Conservation (phyloP, 75 land plant genomes). For the Gnetum montanum region DNA sequence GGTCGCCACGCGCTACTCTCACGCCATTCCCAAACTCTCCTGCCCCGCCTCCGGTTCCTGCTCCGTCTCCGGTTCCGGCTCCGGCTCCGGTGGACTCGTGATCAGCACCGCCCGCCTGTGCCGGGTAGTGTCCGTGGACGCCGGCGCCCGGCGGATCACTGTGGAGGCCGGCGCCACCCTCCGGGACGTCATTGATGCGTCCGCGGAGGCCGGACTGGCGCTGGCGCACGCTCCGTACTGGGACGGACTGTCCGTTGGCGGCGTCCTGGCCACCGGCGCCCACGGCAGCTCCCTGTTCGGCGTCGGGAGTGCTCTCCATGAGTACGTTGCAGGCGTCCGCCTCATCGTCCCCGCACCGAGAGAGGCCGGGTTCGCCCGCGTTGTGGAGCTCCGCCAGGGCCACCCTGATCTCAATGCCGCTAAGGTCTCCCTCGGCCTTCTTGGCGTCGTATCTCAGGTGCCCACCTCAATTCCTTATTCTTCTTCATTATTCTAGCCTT, state of each 20-base stretch:
- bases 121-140: slow-evolving; percentile 12
- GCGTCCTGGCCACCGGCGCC: slow-evolving; percentile 36
- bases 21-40: slow-evolving; percentile 34
- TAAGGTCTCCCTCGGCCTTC: slow-evolving; percentile 62
- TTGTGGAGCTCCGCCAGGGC: slow-evolving; percentile 16
- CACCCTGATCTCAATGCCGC: slow-evolving; percentile 40
- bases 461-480: background rate
- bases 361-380: slow-evolving; percentile 42
- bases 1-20: slow-evolving; percentile 17
- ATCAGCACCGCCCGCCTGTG: slow-evolving; percentile 23
- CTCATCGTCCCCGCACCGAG: slow-evolving; percentile 19
- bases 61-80: slow-evolving; percentile 15
- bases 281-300: slow-evolving; percentile 49
- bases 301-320: slow-evolving; percentile 32
- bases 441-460: slow-evolving; percentile 74
- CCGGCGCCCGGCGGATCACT: slow-evolving; percentile 6
- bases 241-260: slow-evolving; percentile 34
- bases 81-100: slow-evolving; percentile 13
- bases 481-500: too few species aligned
- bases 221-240: slow-evolving; percentile 38
- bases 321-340: slow-evolving; percentile 28
- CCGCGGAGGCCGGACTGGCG: slow-evolving; percentile 21
- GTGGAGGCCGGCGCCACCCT: slow-evolving; percentile 16
- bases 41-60: slow-evolving; percentile 29
- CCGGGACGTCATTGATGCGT: slow-evolving; percentile 18